These are phyloP conservation scores for Saccharomycopsis lassenensis DNA, from an alignment of 805 yeast species.

Conservation along the genomic window DNA sequence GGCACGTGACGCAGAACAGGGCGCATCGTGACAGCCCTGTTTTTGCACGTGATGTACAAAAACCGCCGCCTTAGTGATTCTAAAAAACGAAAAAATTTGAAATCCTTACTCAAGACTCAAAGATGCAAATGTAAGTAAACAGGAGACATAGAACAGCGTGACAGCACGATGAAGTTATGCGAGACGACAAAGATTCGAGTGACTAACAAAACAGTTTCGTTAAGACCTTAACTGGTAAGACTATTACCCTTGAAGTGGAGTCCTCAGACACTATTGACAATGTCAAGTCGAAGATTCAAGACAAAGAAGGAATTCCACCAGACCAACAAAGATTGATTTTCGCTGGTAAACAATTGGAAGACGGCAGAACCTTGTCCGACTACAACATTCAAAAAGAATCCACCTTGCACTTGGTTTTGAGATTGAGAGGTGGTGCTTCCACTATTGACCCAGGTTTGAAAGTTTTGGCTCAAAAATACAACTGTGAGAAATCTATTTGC, in stretches of 20 bases:
- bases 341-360: conserved; percentile 99
- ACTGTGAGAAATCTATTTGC: conserved; percentile 99
- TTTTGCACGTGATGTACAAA: too few relatives aligned
- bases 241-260: conserved; percentile 98
- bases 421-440: conserved; percentile 84
- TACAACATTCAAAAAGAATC: conserved; percentile 99
- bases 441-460: conserved; percentile 99
- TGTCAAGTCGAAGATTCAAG: conserved; percentile 97
- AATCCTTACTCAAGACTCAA: too few relatives aligned
- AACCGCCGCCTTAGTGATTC: too few relatives aligned
- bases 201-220: too few relatives aligned
- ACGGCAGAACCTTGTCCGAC: conserved; percentile 97
- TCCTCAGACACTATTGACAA: conserved; percentile 98
- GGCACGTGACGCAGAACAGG: too few relatives aligned
- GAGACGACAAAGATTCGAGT: too few relatives aligned
- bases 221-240: conserved; percentile 81
- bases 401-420: conserved; percentile 87
- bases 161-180: too few relatives aligned
- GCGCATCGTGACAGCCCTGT: too few relatives aligned
- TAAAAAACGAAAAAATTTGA: too few relatives aligned
- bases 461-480: conserved; percentile 98
- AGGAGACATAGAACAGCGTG: too few relatives aligned
- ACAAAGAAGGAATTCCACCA: conserved; percentile 99
- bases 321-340: conserved; percentile 99
- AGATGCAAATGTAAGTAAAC: too few relatives aligned